Evolutionary conservation across 2,329 filamentous ascomycete species (phyloP), one percentile per base, ranked within the genome.

Genomic region (Monosporascus sp.): DNA sequence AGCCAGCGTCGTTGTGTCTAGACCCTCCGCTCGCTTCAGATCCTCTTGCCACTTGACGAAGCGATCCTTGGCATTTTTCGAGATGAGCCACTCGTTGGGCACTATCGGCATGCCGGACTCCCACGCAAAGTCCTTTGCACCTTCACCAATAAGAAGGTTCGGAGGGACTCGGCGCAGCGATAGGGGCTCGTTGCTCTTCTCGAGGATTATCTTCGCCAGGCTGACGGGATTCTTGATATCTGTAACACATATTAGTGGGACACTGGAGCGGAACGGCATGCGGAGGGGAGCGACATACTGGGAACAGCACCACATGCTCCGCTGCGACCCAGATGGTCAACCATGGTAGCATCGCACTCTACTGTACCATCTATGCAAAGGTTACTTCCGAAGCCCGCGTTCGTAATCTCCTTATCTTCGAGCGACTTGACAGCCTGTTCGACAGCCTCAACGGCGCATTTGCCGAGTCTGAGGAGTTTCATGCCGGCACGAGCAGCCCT

Each of bases 311-410:
- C 95, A 60, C 91, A 95, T 43, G 91, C 94, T 60, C 94, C 94
- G 68, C 93, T 97, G 59, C 91, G 85, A 43, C 95, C 94, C 49
- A 87, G 76, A 68, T 97, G 89, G 65, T 99, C 92, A 41, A 99
- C 88, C 51, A 99, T 82, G 0, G 91, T 92, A 52, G 94, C 94
- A 75, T 99, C 94, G 62, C 92, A 95, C 70, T 99, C 94, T 14
- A 97, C 94, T 1, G 85, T 82, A 1, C 94, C 94, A 61, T 97
- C 88, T 58, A 96, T 89, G 45, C 90, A 87, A 24, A 99, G 76
- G 64, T 99, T 99, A 72, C 94, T 99, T 47, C 95, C 94, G 68
- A 89, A 97, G 0, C 94, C 94, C 38, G 93, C 89, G 69, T 99
- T 99, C 37, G 95, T 99, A 60, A 99, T 95, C 64, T 97, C 91